Conservation (phyloP, 2,329 filamentous ascomycete genomes). For the Colletotrichum zoysiae region DNA sequence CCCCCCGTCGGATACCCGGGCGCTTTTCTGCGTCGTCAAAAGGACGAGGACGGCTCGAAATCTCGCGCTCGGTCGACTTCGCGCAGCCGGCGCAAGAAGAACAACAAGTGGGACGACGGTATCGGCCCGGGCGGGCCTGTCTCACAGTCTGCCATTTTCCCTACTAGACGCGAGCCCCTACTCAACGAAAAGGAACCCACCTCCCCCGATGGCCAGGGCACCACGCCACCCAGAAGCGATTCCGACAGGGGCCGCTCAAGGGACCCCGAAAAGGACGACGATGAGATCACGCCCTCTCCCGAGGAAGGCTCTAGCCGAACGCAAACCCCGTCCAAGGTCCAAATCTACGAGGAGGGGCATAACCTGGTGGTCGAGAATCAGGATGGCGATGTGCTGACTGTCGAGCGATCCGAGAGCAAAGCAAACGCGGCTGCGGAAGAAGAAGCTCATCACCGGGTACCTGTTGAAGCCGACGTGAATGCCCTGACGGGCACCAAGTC, state of each 20-base stretch:
- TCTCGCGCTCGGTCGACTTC: conserved; percentile 61
- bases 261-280: conserved; percentile 35
- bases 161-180: conserved; percentile 60
- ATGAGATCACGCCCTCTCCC: conserved; percentile 35
- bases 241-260: conserved; percentile 30
- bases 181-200: conserved; percentile 47
- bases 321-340: conserved; percentile 55
- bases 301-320: conserved; percentile 34
- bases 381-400: conserved; percentile 86
- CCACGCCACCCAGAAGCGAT: conserved; percentile 13
- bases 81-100: conserved; percentile 70
- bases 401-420: conserved; percentile 61
- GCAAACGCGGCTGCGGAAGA: conserved; percentile 24
- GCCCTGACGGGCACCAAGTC: conserved; percentile 43
- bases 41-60: conserved; percentile 76
- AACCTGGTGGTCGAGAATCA: conserved; percentile 86
- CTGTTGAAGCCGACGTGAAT: conserved; percentile 25
- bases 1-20: conserved; percentile 79
- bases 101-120: conserved; percentile 75
- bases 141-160: conserved; percentile 89
- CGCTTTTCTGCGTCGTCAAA: conserved; percentile 84
- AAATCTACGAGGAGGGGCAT: conserved; percentile 85
- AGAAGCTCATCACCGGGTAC: conserved; percentile 27
- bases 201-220: conserved; percentile 42
- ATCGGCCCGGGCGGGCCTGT: conserved; percentile 88